phyloP scores from a whole-genome alignment of 208 protist genomes.

The Blastocrithidia nonstop region DNA sequence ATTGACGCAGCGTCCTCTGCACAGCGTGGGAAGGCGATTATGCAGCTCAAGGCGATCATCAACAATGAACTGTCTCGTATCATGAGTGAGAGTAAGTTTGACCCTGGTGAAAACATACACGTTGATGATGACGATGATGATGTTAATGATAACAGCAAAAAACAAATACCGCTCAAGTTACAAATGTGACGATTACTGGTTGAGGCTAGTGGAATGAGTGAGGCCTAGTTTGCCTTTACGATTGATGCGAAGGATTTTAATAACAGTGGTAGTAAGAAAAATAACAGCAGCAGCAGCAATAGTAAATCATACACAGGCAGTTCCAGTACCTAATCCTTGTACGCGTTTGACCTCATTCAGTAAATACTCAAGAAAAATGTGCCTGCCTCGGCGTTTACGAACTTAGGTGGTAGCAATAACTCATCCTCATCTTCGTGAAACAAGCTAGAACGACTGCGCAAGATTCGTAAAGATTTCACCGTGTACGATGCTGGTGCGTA shows the following conservation, averaged over 20 bases:
- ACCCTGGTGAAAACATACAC: too few species aligned
- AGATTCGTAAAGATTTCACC: slow-evolving; percentile 22
- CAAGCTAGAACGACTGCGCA: slow-evolving; percentile 38
- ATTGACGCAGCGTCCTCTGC: slow-evolving; percentile 23
- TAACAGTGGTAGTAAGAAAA: slow-evolving; percentile 4
- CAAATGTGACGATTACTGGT: slow-evolving; percentile 68
- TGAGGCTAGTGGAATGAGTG: slow-evolving; percentile 35
- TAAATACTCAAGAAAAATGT: slow-evolving; percentile 23
- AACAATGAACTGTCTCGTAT: too few species aligned
- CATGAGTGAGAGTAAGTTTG: too few species aligned
- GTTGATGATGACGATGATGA: too few species aligned
- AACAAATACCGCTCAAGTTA: slow-evolving; percentile 25
- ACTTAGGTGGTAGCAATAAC: slow-evolving; percentile 6
- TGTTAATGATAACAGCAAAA: slow-evolving; percentile 6
- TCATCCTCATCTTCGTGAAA: slow-evolving; percentile 15
- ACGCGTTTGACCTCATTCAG: slow-evolving; percentile 21
- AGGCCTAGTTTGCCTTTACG: slow-evolving; percentile 55
- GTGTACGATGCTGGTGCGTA: slow-evolving; percentile 35
- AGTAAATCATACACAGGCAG: not conserved
- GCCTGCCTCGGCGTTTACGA: slow-evolving; percentile 7
- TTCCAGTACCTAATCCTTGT: slow-evolving; percentile 4
- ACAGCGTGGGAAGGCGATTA: slow-evolving; percentile 22
- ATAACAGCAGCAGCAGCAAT: slow-evolving; percentile 1
- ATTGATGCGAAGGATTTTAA: slow-evolving; percentile 15
- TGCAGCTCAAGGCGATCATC: not conserved